Evolutionary conservation across 73 alveolate species (phyloP), one percentile per base, ranked within the genome.

Genomic region (Effrenium voratum): DNA sequence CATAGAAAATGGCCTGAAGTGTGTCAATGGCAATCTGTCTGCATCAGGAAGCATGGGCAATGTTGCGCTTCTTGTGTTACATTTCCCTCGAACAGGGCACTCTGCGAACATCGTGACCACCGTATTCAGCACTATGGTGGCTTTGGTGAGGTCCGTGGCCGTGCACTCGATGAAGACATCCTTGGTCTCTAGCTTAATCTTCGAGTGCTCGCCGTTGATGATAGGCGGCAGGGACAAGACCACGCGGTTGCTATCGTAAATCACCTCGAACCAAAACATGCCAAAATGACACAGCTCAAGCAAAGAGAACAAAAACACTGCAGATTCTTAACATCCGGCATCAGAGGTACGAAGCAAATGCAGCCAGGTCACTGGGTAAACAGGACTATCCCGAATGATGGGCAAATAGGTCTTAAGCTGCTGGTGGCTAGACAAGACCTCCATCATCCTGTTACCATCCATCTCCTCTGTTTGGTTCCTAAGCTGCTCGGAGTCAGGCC

Each of bases 201-300:
- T 99, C 36, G 99, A 99, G 97, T 99, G 99, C 60, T 99, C 99
- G 87, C 99, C 99, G 99, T 99, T 99, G 95, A 99, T 99, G 70
- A 99, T 99, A 60, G 99, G 99, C 19, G 99, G 99, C 86, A 99
- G 99, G 30, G 99, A 99, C 87, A 99, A 99, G 45, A 99, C 99
- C 83, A 99, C 99, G 22, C 99, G 98, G 85, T 88, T 88, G 86
- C 95, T 88, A 50, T 88, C 95, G 50, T 88, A 88, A 72, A 88
- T 88, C 85, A 68, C 80, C 41, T n/a, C n/a, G n/a, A n/a, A n/a
- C n/a, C n/a, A n/a, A n/a, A n/a, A n/a, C n/a, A n/a, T n/a, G n/a
- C n/a, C n/a, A n/a, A n/a, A n/a, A n/a, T n/a, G n/a, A n/a, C n/a
- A n/a, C n/a, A n/a, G n/a, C n/a, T n/a, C n/a, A n/a, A n/a, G n/a